These are phyloP conservation scores for Verticillium tricorpus DNA, from an alignment of 2,329 filamentous ascomycete genomes.

Conservation along the genomic window DNA sequence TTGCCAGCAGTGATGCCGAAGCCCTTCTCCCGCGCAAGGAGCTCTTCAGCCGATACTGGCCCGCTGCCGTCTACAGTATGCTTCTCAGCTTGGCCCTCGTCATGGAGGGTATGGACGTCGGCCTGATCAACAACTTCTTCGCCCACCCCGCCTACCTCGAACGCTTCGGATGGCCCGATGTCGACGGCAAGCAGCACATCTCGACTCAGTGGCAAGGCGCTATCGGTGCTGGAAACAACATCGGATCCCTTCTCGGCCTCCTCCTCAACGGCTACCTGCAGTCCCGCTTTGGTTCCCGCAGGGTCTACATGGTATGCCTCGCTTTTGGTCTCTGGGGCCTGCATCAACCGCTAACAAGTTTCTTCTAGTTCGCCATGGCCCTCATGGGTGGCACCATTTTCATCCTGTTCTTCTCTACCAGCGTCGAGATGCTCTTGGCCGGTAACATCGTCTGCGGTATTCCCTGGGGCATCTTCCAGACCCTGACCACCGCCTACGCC, in stretches of 20 bases:
- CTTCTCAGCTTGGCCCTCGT: slow-evolving; percentile 24
- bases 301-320: slow-evolving; percentile 26
- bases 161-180: slow-evolving; percentile 27
- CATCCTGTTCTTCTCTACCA: slow-evolving; percentile 28
- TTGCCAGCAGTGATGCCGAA: slow-evolving; percentile 23
- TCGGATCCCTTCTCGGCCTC: slow-evolving; percentile 38
- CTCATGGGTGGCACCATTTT: slow-evolving; percentile 31
- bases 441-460: slow-evolving; percentile 19
- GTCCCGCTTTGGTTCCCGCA: slow-evolving; percentile 26
- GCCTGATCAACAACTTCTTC: slow-evolving; percentile 33
- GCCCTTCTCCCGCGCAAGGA: slow-evolving; percentile 22
- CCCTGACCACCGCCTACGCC: slow-evolving; percentile 32
- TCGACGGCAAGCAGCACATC: slow-evolving; percentile 33
- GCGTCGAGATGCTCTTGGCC: slow-evolving; percentile 24
- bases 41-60: slow-evolving; percentile 24
- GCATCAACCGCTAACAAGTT: background rate
- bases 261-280: slow-evolving; percentile 34
- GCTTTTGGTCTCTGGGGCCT: background rate
- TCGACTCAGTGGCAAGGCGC: slow-evolving; percentile 39
- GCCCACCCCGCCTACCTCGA: slow-evolving; percentile 22
- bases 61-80: slow-evolving; percentile 21
- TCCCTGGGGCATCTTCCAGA: slow-evolving; percentile 30
- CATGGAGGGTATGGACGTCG: slow-evolving; percentile 31
- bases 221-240: slow-evolving; percentile 32
- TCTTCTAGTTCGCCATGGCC: slow-evolving; percentile 19